These are phyloP conservation scores for Coniochaeta prunicola DNA, from an alignment of 2,329 filamentous ascomycete genomes.

Conservation along the genomic window DNA sequence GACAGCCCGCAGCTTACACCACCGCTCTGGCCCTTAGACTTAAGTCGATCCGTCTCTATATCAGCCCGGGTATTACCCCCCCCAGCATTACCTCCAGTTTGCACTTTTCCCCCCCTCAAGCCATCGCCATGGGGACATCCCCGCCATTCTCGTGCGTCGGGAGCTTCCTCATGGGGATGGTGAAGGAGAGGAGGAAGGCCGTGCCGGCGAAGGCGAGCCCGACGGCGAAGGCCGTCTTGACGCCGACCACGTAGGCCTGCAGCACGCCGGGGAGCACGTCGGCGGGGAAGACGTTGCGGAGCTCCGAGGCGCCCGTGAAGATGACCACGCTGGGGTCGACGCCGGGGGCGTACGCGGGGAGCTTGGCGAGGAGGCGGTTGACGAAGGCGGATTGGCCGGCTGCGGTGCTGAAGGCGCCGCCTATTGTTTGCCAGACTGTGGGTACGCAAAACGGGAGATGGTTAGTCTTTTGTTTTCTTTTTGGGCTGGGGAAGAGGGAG, in stretches of 20 bases:
- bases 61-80: too few species aligned
- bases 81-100: too few species aligned
- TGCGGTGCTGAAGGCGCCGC: conserved; percentile 32
- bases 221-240: conserved; percentile 49
- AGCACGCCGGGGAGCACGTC: conserved; percentile 41
- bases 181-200: conserved; percentile 14
- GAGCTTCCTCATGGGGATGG: conserved; percentile 16
- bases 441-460: neutral
- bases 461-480: neutral
- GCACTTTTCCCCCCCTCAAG: too few species aligned
- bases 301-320: conserved; percentile 34
- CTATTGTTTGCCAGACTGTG: conserved; percentile 29
- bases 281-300: conserved; percentile 36
- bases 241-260: conserved; percentile 47
- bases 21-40: too few species aligned
- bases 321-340: conserved; percentile 21
- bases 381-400: conserved; percentile 26
- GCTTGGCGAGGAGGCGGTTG: conserved; percentile 19
- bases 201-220: conserved; percentile 31
- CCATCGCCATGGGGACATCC: conserved; percentile 3
- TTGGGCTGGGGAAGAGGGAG: too few species aligned
- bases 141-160: neutral
- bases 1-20: too few species aligned
- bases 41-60: too few species aligned
- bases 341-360: conserved; percentile 16